Percentiles rank a stretch among this genome's conserved stretches.
Conservation (phyloP, 2,329 filamentous ascomycete genomes). For the Cadophora sp. region DNA sequence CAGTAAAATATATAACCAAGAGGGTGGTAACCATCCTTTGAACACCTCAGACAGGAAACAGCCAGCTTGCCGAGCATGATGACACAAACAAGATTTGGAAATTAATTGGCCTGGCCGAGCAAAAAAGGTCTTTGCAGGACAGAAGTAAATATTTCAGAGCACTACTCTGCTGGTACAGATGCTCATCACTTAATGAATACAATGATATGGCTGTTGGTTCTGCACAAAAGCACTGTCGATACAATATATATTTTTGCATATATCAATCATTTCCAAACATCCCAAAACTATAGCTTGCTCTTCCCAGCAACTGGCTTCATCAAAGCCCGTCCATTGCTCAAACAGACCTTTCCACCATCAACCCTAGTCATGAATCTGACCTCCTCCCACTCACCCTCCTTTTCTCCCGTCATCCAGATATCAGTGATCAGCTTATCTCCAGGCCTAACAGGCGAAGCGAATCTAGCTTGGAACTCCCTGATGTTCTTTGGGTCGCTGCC, state of each 20-base stretch:
- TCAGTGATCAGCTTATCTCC: slow-evolving; percentile 82
- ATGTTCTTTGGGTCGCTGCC: slow-evolving; percentile 81
- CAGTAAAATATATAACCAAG: too few species aligned
- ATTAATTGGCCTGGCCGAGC: neutral
- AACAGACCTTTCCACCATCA: slow-evolving; percentile 80
- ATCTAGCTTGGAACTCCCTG: slow-evolving; percentile 87
- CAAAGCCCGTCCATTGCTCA: slow-evolving; percentile 86
- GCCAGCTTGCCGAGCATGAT: too few species aligned
- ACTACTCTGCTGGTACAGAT: neutral
- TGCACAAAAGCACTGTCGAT: neutral
- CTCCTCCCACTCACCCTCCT: slow-evolving; percentile 77
- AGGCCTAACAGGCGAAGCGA: slow-evolving; percentile 83
- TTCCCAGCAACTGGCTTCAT: slow-evolving; percentile 52
- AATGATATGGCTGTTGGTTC: neutral
- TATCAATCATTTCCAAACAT: neutral
- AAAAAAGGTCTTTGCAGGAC: neutral
- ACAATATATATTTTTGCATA: neutral
- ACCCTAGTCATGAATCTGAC: slow-evolving; percentile 81
- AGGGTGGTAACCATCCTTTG: too few species aligned
- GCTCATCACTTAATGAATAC: neutral
- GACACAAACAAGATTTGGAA: too few species aligned
- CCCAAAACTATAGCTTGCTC: slow-evolving; percentile 37
- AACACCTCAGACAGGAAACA: too few species aligned
- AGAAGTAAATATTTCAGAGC: neutral
- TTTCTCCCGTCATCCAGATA: slow-evolving; percentile 79